phyloP scores from a whole-genome alignment of 108 stramenopile species.

The Discostella stelligeroides region DNA sequence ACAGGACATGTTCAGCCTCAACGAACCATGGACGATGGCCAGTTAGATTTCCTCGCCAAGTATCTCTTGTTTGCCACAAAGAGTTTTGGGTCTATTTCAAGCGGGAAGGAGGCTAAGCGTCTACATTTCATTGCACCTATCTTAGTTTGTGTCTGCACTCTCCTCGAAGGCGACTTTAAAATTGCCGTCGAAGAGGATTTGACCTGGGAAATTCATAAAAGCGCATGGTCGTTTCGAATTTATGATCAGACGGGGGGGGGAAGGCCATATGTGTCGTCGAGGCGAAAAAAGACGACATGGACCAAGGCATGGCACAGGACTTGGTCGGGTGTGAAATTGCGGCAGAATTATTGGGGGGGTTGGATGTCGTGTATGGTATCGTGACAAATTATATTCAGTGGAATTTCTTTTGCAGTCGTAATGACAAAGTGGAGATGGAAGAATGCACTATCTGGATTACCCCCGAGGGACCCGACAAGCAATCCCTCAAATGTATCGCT shows the following conservation, averaged over 20 bases:
- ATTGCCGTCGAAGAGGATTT: conserved; percentile 19
- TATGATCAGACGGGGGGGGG: conserved; percentile 21
- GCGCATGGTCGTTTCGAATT: conserved; percentile 33
- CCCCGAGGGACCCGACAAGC: conserved; percentile 1
- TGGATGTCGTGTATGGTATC: conserved; percentile 31
- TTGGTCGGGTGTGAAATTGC: conserved; percentile 33
- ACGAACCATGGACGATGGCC: conserved; percentile 13
- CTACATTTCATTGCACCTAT: conserved; percentile 29
- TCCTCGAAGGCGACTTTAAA: conserved; percentile 14
- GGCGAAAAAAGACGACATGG: conserved; percentile 28
- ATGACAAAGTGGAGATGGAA: conserved; percentile 31
- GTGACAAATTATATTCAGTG: conserved; percentile 26
- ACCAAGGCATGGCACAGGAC: conserved; percentile 35
- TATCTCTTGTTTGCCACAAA: conserved; percentile 19
- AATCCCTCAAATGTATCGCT: conserved; percentile 15
- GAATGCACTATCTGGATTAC: conserved; percentile 16
- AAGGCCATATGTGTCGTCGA: conserved; percentile 26
- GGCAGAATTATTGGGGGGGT: conserved; percentile 21
- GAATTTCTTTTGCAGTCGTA: conserved; percentile 30
- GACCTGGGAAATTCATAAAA: conserved; percentile 25
- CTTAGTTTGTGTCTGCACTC: conserved; percentile 26
- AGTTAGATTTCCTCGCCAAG: conserved; percentile 12
- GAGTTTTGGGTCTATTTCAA: conserved; percentile 21
- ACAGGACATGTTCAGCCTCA: conserved; percentile 13
- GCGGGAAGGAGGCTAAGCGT: conserved; percentile 27